Evolutionary conservation across 1,284 basidiomycete species (phyloP).

Genomic region (Leccinum brunneo-olivaceum): DNA sequence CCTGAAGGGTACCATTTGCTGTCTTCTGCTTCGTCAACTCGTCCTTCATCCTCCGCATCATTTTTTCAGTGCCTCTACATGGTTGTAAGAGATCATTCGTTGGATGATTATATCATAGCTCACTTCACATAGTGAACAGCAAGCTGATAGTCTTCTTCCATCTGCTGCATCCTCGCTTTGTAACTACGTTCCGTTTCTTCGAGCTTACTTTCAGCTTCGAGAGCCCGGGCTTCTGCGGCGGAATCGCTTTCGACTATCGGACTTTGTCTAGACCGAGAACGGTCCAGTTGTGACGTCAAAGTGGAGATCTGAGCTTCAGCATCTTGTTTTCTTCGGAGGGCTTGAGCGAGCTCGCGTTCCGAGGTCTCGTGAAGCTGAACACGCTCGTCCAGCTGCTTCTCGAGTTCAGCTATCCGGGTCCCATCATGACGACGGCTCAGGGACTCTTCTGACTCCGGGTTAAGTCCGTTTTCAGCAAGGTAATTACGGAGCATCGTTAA

Average conservation of each 20-base stretch:
- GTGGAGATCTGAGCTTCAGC: conserved; percentile 63
- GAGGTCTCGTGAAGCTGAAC: conserved; percentile 67
- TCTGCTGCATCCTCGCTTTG: conserved; percentile 71
- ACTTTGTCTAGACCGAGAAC: conserved; percentile 48
- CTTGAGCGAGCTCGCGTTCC: conserved; percentile 63
- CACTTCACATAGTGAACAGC: conserved; percentile 90
- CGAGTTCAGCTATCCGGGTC: conserved; percentile 62
- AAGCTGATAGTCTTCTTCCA: conserved; percentile 93
- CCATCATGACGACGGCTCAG: conserved; percentile 37
- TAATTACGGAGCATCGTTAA: conserved; percentile 80
- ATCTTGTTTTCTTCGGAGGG: conserved; percentile 62
- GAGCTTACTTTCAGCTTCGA: conserved; percentile 67
- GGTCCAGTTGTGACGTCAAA: conserved; percentile 63
- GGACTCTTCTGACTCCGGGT: conserved; percentile 58
- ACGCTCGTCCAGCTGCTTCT: conserved; percentile 68
- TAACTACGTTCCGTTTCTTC: conserved; percentile 75
- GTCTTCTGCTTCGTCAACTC: conserved; percentile 87
- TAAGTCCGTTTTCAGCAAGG: conserved; percentile 83
- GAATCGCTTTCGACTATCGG: conserved; percentile 35
- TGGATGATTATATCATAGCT: conserved; percentile 31
- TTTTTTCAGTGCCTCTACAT: conserved; percentile 92
- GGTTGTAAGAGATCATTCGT: conserved; percentile 14
- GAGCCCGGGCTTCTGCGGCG: conserved; percentile 50
- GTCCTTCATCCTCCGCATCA: conserved; percentile 96
- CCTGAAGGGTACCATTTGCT: conserved; percentile 70